phyloP scores from a whole-genome alignment of 2,329 filamentous ascomycete species.

The Cordyceps cateniannulata region DNA sequence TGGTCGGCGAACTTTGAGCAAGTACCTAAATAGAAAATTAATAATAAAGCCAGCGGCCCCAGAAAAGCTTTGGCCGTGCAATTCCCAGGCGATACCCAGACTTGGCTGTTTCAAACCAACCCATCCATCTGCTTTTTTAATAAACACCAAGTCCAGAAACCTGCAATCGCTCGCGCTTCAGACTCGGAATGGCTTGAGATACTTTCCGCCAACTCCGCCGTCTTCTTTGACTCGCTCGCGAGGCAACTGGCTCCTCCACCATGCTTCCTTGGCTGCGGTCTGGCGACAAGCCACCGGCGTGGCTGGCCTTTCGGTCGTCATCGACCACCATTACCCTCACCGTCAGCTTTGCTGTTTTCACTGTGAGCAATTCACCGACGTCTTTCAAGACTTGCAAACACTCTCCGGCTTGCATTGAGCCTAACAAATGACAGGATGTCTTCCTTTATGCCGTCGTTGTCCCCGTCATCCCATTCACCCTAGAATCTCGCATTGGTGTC shows the following conservation, averaged over 20 bases:
- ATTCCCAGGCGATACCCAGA: not conserved
- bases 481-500: constrained; percentile 22
- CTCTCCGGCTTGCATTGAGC: not conserved
- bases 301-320: constrained; percentile 26
- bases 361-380: constrained; percentile 17
- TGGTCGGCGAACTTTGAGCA: too few relatives aligned
- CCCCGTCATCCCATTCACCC: constrained; percentile 27
- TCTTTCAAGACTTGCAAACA: not conserved
- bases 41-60: not conserved
- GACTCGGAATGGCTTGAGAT: not conserved
- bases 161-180: not conserved
- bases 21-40: not conserved
- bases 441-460: constrained; percentile 30
- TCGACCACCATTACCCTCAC: constrained; percentile 26
- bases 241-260: not conserved
- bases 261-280: constrained; percentile 18
- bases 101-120: not conserved
- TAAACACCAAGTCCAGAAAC: not conserved
- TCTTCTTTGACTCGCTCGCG: not conserved
- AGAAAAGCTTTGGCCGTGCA: not conserved
- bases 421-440: constrained; percentile 24
- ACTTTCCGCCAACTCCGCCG: not conserved
- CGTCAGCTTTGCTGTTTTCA: constrained; percentile 29
- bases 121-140: not conserved
- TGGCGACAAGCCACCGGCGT: constrained; percentile 20